Percentiles rank a stretch among this genome's conserved stretches.
Evolutionary conservation across 78 protist genomes (phyloP).

Genomic region (Dictyostelium purpureum): DNA sequence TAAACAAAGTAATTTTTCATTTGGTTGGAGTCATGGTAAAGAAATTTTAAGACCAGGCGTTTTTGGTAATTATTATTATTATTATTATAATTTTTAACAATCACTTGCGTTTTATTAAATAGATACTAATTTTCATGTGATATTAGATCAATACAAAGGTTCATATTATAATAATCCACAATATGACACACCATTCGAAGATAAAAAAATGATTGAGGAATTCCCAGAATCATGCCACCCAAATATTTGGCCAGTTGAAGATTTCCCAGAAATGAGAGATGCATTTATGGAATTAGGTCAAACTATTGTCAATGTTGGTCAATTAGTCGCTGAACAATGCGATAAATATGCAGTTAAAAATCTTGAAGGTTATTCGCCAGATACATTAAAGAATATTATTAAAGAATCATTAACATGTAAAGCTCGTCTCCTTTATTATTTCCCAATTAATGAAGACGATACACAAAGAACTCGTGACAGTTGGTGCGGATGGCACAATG

Average conservation of each 20-base stretch:
- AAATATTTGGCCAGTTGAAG: constrained; percentile 84
- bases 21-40: constrained; percentile 83
- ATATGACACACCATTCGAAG: constrained; percentile 76
- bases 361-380: neutral
- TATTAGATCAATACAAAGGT: constrained; percentile 71
- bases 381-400: neutral
- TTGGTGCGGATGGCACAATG: constrained; percentile 89
- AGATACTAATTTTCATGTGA: too few relatives aligned
- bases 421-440: constrained; percentile 78
- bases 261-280: constrained; percentile 64
- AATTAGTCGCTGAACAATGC: constrained; percentile 72
- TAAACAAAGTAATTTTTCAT: constrained; percentile 36
- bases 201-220: constrained; percentile 65
- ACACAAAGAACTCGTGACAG: constrained; percentile 28
- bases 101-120: neutral
- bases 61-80: constrained; percentile 23
- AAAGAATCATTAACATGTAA: constrained; percentile 65
- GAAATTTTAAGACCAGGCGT: constrained; percentile 74
- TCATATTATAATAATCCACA: constrained; percentile 84
- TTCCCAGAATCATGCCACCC: constrained; percentile 76
- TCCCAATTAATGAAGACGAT: constrained; percentile 77
- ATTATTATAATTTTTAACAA: neutral
- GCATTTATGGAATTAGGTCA: constrained; percentile 80
- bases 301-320: constrained; percentile 67
- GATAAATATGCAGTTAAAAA: constrained; percentile 40